Conservation (phyloP, 2,329 filamentous ascomycete genomes). For the Verticillium nubilum region DNA sequence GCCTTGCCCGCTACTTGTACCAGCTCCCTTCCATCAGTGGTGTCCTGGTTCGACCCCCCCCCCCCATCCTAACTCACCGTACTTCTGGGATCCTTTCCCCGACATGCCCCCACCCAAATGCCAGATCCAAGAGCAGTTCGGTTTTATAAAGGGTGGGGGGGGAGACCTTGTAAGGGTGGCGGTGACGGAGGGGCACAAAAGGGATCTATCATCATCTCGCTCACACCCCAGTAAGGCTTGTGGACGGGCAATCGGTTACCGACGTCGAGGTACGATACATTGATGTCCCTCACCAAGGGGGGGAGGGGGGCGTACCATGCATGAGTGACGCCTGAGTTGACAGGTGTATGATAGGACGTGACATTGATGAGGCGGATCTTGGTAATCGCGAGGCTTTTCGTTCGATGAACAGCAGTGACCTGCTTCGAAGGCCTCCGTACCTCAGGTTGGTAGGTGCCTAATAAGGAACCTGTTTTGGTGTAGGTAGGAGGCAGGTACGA, state of each 20-base stretch:
- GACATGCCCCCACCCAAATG: slow-evolving; percentile 3
- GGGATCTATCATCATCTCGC: slow-evolving; percentile 10
- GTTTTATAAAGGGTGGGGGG: background rate
- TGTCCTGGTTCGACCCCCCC: slow-evolving; percentile 5
- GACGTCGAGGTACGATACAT: background rate
- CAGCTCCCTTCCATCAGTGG: slow-evolving; percentile 2
- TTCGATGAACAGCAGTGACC: background rate
- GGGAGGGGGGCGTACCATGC: background rate
- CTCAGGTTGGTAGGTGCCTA: background rate
- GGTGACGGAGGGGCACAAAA: background rate
- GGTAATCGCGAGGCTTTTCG: background rate
- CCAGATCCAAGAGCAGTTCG: background rate
- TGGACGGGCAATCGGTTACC: background rate
- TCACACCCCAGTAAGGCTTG: background rate
- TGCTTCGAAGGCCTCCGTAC: too few species aligned
- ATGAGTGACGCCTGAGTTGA: background rate
- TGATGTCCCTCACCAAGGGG: background rate
- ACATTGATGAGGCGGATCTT: background rate
- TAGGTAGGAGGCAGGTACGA: slow-evolving; percentile 4
- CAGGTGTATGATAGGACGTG: background rate
- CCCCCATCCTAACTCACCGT: slow-evolving; percentile 10
- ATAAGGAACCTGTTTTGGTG: background rate
- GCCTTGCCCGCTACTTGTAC: background rate
- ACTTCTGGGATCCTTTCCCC: slow-evolving; percentile 8
- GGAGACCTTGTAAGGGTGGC: background rate